Evolutionary conservation across 2,329 filamentous ascomycete genomes (phyloP).

Genomic region (Sphaceloma murrayae): DNA sequence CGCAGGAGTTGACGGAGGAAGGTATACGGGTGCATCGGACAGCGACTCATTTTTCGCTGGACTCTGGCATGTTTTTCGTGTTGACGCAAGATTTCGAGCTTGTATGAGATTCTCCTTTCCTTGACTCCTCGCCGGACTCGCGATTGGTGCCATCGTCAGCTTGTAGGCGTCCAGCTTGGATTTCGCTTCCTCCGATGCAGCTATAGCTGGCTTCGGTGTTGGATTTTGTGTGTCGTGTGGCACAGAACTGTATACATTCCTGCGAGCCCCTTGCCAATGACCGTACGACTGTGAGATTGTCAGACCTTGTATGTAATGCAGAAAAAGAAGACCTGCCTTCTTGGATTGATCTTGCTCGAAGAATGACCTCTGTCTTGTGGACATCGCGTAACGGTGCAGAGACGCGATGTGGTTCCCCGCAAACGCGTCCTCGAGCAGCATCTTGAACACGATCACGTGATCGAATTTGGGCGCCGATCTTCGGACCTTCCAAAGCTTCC

Average conservation of each 20-base stretch:
- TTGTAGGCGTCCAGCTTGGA: constrained; percentile 48
- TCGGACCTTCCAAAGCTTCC: no score
- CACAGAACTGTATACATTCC: constrained; percentile 22
- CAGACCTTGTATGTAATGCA: constrained; percentile 1
- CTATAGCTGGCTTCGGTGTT: constrained; percentile 35
- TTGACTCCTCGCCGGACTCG: constrained; percentile 21
- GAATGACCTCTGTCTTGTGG: constrained; percentile 42
- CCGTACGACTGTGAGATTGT: constrained; percentile 18
- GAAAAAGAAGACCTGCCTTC: constrained; percentile 29
- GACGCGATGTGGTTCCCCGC: neutral
- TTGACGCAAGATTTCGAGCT: neutral
- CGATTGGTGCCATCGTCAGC: constrained; percentile 34
- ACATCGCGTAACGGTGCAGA: constrained; percentile 27
- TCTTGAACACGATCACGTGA: no score
- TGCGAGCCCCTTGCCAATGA: constrained; percentile 19
- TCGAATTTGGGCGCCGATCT: no score
- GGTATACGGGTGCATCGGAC: constrained; percentile 24
- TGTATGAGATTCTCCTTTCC: constrained; percentile 35
- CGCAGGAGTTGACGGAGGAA: constrained; percentile 49
- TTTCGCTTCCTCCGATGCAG: constrained; percentile 44
- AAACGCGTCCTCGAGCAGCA: no score
- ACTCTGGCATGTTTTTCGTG: neutral
- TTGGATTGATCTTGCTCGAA: constrained; percentile 39
- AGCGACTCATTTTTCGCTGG: constrained; percentile 14
- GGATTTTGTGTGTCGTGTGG: constrained; percentile 22